Base-by-base conservation (phyloP, 2,329 filamentous ascomycete species). In the Trichoderma sp. region DNA sequence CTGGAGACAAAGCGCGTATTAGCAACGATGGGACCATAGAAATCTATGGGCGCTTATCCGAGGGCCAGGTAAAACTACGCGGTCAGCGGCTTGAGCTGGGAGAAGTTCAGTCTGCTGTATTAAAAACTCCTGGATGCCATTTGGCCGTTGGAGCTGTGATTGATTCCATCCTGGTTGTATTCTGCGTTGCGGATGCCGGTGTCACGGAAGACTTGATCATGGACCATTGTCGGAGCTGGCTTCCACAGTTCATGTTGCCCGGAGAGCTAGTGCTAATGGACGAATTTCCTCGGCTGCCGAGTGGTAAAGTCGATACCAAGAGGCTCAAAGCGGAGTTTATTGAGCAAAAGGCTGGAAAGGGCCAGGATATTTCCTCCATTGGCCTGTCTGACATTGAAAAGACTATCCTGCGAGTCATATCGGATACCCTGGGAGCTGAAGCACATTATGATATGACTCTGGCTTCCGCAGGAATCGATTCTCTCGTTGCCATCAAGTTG, bases 241-340 rank as follows among this genome's bases (percentile, higher is more conserved):
- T 98, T 1, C 93, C 94, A 0, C 84, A 85, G 4, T 96, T 91
- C 78, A 97, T 97, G 95, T 82, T 97, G 1, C 95, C 95, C 0
- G 87, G 88, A 4, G 92, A 97, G 73, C 82, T 97, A 28, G 80
- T 93, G 0, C 77, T 92, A 1, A 81, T 92, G 73, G 75, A 85
- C 0, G 83, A 86, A 9, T 90, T 97, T 70, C 94, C 94, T 1
- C 89, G 91, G 67, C 83, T 97, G 23, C 85, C 94, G 3, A 97
- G 94, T 0, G 95, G 95, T 0, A 98, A 98, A 77, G 86, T 95
- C 15, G 92, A 97, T 76, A 90, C 89, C 66, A 91, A 89, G 75
- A 81, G 80, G 13, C 81, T 97, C 8, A 85, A 89, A 74, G 78
- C 82, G 1, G 82, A 88, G 8, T 93, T 80, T 53, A 71, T 76